Conservation (phyloP, 2,329 filamentous ascomycete species). For the Diaporthe sp. region DNA sequence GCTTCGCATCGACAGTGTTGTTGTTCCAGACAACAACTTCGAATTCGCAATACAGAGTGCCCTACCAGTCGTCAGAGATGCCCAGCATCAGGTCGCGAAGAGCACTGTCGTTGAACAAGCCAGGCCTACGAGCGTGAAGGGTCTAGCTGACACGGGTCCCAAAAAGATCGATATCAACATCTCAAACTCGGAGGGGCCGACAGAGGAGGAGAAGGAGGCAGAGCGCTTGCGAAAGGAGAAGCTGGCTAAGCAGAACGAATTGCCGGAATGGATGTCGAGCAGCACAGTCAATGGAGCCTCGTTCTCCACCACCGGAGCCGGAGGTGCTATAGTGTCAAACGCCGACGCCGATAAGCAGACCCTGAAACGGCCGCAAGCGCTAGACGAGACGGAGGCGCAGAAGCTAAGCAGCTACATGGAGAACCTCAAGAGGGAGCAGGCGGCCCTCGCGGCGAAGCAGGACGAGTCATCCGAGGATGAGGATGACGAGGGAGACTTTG, state of each 20-base stretch:
- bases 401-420: constrained; percentile 78
- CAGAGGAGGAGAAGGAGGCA: constrained; percentile 75
- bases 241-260: constrained; percentile 75
- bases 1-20: constrained; percentile 80
- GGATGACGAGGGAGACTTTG: constrained; percentile 62
- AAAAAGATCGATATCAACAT: constrained; percentile 80
- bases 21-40: constrained; percentile 81
- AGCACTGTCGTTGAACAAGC: constrained; percentile 70
- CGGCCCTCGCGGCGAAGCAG: constrained; percentile 62
- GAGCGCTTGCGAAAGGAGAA: constrained; percentile 76
- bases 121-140: constrained; percentile 77
- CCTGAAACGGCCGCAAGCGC: constrained; percentile 50
- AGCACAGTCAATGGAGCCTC: constrained; percentile 76
- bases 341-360: constrained; percentile 65
- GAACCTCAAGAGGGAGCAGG: constrained; percentile 67
- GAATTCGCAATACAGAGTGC: constrained; percentile 75
- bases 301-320: constrained; percentile 59
- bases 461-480: constrained; percentile 58
- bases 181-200: constrained; percentile 74
- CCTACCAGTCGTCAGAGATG: constrained; percentile 75
- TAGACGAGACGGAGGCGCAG: constrained; percentile 65
- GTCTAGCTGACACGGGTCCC: constrained; percentile 74
- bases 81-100: constrained; percentile 74
- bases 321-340: constrained; percentile 46
- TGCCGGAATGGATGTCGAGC: constrained; percentile 80